A percentile compares a stretch with the other conserved stretches of the same genome.
phyloP scores from a whole-genome alignment of 2,329 filamentous ascomycete genomes.

The Xylariaceae sp. region DNA sequence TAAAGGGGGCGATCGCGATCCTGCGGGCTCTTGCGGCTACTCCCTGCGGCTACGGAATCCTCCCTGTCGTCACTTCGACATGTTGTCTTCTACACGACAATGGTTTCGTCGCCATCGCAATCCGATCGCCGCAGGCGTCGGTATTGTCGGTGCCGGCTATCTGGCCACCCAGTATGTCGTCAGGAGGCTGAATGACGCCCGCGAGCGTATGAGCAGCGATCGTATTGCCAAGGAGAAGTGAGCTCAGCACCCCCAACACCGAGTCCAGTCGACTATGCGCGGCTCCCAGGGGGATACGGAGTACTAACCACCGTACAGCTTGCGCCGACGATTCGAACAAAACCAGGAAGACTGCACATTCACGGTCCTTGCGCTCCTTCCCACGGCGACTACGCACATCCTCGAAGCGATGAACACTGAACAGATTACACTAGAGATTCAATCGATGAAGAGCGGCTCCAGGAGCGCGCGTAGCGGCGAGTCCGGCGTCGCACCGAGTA shows the following conservation, averaged over 20 bases:
- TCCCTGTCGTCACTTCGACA: constrained; percentile 30
- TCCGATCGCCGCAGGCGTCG: constrained; percentile 80
- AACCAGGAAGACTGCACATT: constrained; percentile 99
- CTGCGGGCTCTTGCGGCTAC: not conserved
- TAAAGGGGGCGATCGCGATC: not conserved
- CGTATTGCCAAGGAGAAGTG: constrained; percentile 96
- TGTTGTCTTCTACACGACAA: constrained; percentile 70
- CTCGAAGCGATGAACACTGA: constrained; percentile 85
- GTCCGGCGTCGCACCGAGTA: constrained; percentile 46
- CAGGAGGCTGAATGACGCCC: constrained; percentile 83
- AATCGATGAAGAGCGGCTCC: constrained; percentile 77
- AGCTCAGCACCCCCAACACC: constrained; percentile 31
- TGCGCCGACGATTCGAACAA: constrained; percentile 93
- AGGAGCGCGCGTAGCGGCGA: constrained; percentile 56
- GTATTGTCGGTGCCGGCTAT: constrained; percentile 85
- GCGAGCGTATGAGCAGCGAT: constrained; percentile 94
- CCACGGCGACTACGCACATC: constrained; percentile 85
- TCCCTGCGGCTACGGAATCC: not conserved
- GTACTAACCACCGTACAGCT: constrained; percentile 44
- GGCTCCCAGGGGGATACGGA: not conserved
- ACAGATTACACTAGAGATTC: constrained; percentile 85
- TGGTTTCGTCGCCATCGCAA: constrained; percentile 93
- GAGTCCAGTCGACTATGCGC: not conserved
- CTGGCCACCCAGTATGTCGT: constrained; percentile 89
- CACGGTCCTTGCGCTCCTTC: constrained; percentile 90